These are phyloP conservation scores for Tetraselmis chui DNA, from an alignment of 139 green algal species.

Conservation along the genomic window DNA sequence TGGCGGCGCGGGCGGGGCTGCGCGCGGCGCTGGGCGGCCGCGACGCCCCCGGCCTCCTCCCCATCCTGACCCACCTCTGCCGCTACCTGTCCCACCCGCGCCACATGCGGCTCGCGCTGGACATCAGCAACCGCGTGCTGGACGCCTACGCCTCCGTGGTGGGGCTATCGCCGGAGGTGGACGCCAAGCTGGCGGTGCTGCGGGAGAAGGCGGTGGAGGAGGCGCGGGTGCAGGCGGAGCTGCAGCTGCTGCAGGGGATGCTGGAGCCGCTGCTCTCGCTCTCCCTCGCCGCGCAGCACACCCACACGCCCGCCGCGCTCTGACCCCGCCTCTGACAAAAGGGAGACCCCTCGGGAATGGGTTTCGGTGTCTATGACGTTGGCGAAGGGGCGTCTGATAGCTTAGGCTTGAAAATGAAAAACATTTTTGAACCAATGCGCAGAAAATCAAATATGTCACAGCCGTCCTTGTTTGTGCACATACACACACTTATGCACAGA, in stretches of 20 bases:
- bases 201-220: conserved; percentile 43
- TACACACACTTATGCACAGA: too few relatives aligned
- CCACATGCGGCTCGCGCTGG: conserved; percentile 39
- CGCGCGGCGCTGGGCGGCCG: conserved; percentile 47
- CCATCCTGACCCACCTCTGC: conserved; percentile 57
- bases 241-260: conserved; percentile 54
- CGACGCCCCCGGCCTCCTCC: conserved; percentile 40
- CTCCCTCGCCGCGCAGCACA: too few relatives aligned
- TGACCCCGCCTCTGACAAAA: too few relatives aligned
- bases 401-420: too few relatives aligned
- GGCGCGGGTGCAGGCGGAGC: conserved; percentile 35
- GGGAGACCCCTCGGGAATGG: too few relatives aligned
- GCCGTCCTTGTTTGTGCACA: too few relatives aligned
- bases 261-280: conserved; percentile 63
- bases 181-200: conserved; percentile 37
- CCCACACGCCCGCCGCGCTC: too few relatives aligned
- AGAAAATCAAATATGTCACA: too few relatives aligned
- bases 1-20: conserved; percentile 58
- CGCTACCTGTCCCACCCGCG: conserved; percentile 50
- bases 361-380: too few relatives aligned
- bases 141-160: conserved; percentile 53
- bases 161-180: conserved; percentile 31
- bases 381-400: too few relatives aligned
- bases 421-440: too few relatives aligned
- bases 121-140: conserved; percentile 52